These are phyloP conservation scores for Penicillium hordei DNA, from an alignment of 2,329 filamentous ascomycete genomes.

Conservation along the genomic window DNA sequence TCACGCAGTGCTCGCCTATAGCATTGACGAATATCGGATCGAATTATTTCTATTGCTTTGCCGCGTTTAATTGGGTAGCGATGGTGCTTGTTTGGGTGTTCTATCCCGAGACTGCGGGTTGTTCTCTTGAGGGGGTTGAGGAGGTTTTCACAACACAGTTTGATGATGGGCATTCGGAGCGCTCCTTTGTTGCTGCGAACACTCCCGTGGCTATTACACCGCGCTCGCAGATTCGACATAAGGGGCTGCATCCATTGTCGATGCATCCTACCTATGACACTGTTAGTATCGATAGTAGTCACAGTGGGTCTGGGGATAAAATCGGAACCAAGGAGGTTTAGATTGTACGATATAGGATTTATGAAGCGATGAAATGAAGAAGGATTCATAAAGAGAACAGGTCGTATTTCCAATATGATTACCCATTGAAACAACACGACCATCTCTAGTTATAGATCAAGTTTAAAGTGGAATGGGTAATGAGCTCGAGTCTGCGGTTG, in stretches of 20 bases:
- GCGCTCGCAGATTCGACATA: slow-evolving; percentile 17
- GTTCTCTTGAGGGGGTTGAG: slow-evolving; percentile 35
- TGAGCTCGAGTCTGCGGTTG: background rate
- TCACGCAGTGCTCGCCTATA: slow-evolving; percentile 52
- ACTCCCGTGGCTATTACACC: slow-evolving; percentile 3
- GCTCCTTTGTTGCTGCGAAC: background rate
- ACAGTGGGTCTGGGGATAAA: slow-evolving; percentile 4
- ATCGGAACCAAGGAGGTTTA: background rate
- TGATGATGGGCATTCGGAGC: slow-evolving; percentile 1
- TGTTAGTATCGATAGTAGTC: slow-evolving; percentile 15
- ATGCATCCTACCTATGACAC: slow-evolving; percentile 21
- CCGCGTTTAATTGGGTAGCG: slow-evolving; percentile 50
- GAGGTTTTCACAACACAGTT: slow-evolving; percentile 23
- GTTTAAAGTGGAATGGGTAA: background rate
- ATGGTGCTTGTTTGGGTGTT: slow-evolving; percentile 37
- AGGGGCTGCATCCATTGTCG: slow-evolving; percentile 23
- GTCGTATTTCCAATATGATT: too few relatives aligned
- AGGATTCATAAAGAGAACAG: background rate
- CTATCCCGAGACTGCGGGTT: slow-evolving; percentile 34
- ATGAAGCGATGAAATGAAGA: slow-evolving; percentile 2
- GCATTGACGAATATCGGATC: slow-evolving; percentile 47
- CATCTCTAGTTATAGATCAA: background rate
- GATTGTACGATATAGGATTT: background rate
- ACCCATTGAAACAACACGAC: background rate
- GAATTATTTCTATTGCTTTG: slow-evolving; percentile 53